Conservation (phyloP, 2,329 filamentous ascomycete genomes). For the Nothophaeocryptopus gaeumannii region DNA sequence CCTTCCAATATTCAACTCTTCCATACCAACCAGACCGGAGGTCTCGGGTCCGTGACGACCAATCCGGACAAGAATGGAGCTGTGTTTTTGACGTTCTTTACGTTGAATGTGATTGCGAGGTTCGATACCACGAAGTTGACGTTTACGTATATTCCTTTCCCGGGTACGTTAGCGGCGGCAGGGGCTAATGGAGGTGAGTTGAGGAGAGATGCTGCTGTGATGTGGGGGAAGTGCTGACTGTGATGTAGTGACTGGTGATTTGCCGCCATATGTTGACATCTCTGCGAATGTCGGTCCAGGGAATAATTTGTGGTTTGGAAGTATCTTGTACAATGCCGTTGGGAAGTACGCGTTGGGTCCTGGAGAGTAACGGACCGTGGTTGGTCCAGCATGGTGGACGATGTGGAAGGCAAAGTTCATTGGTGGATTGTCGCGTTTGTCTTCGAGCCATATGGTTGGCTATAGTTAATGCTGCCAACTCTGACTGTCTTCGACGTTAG, state of each 20-base stretch:
- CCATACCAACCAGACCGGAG: slow-evolving; percentile 14
- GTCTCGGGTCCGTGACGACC: slow-evolving; percentile 17
- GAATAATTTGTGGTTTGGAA: slow-evolving; percentile 10
- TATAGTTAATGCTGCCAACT: too few relatives aligned
- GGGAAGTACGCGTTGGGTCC: slow-evolving; percentile 5
- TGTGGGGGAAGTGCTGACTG: background rate
- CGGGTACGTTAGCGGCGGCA: background rate
- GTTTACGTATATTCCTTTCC: slow-evolving; percentile 14
- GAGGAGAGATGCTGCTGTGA: background rate
- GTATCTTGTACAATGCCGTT: slow-evolving; percentile 5
- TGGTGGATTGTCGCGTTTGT: too few relatives aligned
- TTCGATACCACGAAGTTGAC: slow-evolving; percentile 10
- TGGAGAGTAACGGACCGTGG: background rate
- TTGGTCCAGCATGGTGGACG: too few relatives aligned
- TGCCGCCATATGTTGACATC: slow-evolving; percentile 19
- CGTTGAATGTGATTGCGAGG: slow-evolving; percentile 10
- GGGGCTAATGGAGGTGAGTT: too few relatives aligned
- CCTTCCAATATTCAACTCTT: slow-evolving; percentile 19
- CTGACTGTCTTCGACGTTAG: too few relatives aligned
- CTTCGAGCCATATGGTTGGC: too few relatives aligned
- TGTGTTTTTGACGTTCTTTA: slow-evolving; percentile 23
- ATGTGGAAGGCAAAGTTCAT: too few relatives aligned
- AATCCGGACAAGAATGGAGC: slow-evolving; percentile 21
- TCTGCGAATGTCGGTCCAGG: slow-evolving; percentile 18
- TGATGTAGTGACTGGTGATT: slow-evolving; percentile 3